Base-by-base conservation (phyloP, 306 rosid genomes). In the Abrus precatorius region DNA sequence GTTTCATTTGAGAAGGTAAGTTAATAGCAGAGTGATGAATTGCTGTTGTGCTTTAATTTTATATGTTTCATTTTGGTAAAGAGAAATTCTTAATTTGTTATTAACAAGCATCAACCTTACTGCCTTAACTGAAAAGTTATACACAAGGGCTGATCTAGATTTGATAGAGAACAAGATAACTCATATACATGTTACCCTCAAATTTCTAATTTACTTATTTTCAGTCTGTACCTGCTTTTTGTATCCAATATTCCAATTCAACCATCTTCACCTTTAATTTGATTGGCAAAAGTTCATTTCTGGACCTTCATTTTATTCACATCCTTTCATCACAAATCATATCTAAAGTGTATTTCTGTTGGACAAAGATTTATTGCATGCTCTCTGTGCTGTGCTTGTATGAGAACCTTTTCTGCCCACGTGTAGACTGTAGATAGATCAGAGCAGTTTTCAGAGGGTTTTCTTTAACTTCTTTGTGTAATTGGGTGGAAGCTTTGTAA, bases 1-100 rank as follows among this genome's bases (percentile, higher is more conserved):
- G 96, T 87, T 12, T 92, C 98, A 36, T 93, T 93, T 77, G 89
- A 45, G 69, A 95, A 95, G 97, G 99, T 92, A 69, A 72, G 78
- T 72, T 73, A 29, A 45, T 67, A 5, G 36, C 1, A 0, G 32
- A 45, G n/a, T 48, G 41, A 41, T 33, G 34, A 7, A 12, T 49
- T 61, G 41, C 10, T 33, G 14, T 34, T 10, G 5, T 60, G 28
- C 62, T 32, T 69, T 14, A 41, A 32, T 38, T 0, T 57, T 50
- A 3, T 27, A 5, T 38, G 6, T n/a, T 33, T 32, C 5, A 38
- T 27, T 34, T 48, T 11, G 13, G 56, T 64, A 2, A 0, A 7
- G n/a, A 27, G 20, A 7, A 11, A 30, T 36, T 36, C 40, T 36
- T 0, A 36, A 36, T 36, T 34, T 30, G 5, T 53, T 64, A 64